Percentiles rank a stretch among this genome's conserved stretches.
Conservation (phyloP, 2,329 filamentous ascomycete genomes). For the Cordyceps tenuipes region DNA sequence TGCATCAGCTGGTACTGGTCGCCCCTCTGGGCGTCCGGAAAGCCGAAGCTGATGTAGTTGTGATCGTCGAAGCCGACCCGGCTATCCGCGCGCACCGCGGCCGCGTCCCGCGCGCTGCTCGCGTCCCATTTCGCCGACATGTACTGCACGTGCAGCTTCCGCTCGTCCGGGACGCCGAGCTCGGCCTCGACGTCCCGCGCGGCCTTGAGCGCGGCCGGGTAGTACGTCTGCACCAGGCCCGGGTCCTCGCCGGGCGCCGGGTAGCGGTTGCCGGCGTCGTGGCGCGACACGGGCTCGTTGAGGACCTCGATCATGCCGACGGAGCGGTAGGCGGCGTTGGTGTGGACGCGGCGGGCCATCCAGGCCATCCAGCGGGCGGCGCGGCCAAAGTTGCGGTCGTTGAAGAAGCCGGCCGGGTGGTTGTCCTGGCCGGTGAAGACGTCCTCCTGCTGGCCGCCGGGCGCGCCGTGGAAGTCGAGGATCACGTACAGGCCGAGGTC, state of each 20-base stretch:
- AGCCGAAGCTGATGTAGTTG: conserved; percentile 31
- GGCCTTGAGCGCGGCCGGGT: conserved; percentile 18
- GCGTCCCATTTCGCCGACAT: conserved; percentile 45
- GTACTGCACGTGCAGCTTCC: conserved; percentile 36
- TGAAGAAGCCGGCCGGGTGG: conserved; percentile 42
- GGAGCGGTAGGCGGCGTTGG: conserved; percentile 38
- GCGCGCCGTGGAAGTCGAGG: conserved; percentile 34
- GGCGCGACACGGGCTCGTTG: conserved; percentile 41
- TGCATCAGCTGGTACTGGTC: conserved; percentile 18
- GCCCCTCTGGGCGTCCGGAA: conserved; percentile 10
- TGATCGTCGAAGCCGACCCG: conserved; percentile 48
- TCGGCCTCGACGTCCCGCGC: conserved; percentile 18
- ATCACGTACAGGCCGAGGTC: conserved; percentile 26
- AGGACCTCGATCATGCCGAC: conserved; percentile 52
- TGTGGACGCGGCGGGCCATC: conserved; percentile 46
- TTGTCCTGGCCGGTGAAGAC: conserved; percentile 34
- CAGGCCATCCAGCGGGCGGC: conserved; percentile 45
- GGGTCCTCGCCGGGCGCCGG: conserved; percentile 19
- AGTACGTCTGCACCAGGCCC: conserved; percentile 16
- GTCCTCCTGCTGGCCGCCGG: conserved; percentile 36
- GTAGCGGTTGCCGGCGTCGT: conserved; percentile 16
- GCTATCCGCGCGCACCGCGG: conserved; percentile 27
- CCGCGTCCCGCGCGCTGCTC: conserved; percentile 23
- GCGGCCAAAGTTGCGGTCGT: conserved; percentile 46
- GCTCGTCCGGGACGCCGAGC: conserved; percentile 14